Base-by-base conservation (phyloP, 2,329 filamentous ascomycete species). In the Magnaporthiopsis rhizophila region DNA sequence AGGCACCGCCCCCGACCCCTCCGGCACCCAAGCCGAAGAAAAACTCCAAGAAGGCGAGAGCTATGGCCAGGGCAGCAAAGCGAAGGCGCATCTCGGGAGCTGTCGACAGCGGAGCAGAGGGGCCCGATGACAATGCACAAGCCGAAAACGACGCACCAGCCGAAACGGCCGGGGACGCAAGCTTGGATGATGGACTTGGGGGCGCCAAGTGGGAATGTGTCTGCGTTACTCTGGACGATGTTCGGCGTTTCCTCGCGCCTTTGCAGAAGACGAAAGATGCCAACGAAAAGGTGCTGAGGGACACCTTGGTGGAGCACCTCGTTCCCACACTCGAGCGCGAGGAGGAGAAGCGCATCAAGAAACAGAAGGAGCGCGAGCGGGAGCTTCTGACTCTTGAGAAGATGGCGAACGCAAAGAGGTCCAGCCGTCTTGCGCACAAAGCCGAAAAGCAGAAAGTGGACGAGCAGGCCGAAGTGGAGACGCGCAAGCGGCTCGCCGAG, bases 371-470 rank as follows among this genome's bases (percentile, higher is more conserved):
- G 66, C 81, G 89, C 69, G 86, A 96, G 73, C 91, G 88, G 67
- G 94, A 98, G 71, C 76, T 96, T 28, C 80, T 92, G 63, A 92
- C 87, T 69, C 76, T 96, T 68, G 89, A 94, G 69, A 94, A 95
- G 73, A 84, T 98, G 77, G 92, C 92, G n/a, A 91, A 89, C 65
- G 94, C 95, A 4, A 99, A 99, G 78, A 83, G 95, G 67, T 99
- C 95, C 0, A 96, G 91, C 71, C 87, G 95, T 67, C 86, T 99
- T 69, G 93, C 94, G 24, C 84, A 85, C 68, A 96, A 92, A 72
- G 80, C 87, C 45, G 92, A 97, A 72, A 89, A 86, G 68, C 90
- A 92, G 71, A 88, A 86, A 69, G 81, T 89, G 66, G 87, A 94
- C 60, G 87, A 91, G 66, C 84, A 89, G 69, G 83, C 82, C 24